Conservation (phyloP, 176 grass and related monocot genomes). For the Tillandsia leiboldiana region DNA sequence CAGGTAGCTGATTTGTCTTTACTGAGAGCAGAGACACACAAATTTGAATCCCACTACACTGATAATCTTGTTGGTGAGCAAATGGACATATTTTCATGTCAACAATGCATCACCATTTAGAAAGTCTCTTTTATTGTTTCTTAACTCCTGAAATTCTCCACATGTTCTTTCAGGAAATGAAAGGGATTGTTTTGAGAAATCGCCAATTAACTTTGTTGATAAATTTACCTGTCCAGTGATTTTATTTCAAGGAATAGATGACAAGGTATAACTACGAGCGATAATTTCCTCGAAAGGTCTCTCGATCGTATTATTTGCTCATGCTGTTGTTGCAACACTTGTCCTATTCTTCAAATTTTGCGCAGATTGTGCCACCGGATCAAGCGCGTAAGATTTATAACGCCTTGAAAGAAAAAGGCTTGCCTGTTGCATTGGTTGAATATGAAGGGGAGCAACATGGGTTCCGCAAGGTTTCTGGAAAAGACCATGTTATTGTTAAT, state of each 20-base stretch:
- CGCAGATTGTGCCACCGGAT: conserved; percentile 69
- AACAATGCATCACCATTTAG: not conserved
- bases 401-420: conserved; percentile 71
- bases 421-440: conserved; percentile 92
- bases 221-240: conserved; percentile 87
- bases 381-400: conserved; percentile 75
- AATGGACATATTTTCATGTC: conserved; percentile 2
- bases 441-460: conserved; percentile 94
- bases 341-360: not conserved
- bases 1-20: conserved; percentile 69
- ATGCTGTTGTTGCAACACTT: not conserved
- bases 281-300: not conserved
- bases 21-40: conserved; percentile 71
- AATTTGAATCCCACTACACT: conserved; percentile 73
- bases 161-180: conserved; percentile 45
- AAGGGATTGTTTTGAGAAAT: conserved; percentile 52
- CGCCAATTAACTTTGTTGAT: conserved; percentile 82
- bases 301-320: not conserved
- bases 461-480: conserved; percentile 58
- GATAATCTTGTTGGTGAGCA: conserved; percentile 83
- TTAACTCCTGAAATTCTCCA: not conserved
- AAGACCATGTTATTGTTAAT: not conserved
- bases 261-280: conserved; percentile 50
- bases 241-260: conserved; percentile 86
- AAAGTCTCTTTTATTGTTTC: not conserved